Evolutionary conservation across 768 basidiomycete genomes (phyloP).

Genomic region (Lactarius evosmus): DNA sequence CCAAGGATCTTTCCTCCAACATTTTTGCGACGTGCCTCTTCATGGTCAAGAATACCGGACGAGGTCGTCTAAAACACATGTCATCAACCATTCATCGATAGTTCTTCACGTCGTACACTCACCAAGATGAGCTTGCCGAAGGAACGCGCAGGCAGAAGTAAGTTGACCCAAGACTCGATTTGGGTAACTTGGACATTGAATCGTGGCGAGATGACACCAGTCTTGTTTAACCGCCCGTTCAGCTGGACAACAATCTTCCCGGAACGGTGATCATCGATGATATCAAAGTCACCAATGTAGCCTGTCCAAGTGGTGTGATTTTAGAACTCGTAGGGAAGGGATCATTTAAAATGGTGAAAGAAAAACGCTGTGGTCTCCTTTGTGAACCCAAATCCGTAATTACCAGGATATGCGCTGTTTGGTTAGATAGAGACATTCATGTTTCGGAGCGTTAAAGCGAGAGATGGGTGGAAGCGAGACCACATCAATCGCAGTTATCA

Average conservation of each 20-base stretch:
- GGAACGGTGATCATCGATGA: constrained; percentile 97
- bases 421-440: constrained; percentile 57
- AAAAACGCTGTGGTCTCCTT: constrained; percentile 45
- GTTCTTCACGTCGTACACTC: constrained; percentile 32
- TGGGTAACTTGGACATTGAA: constrained; percentile 93
- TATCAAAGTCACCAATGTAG: constrained; percentile 98
- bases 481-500: constrained; percentile 84
- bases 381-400: constrained; percentile 52
- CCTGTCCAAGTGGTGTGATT: constrained; percentile 43
- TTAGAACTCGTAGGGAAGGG: constrained; percentile 9
- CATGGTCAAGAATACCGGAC: constrained; percentile 97
- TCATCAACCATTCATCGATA: constrained; percentile 10
- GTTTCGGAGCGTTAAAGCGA: constrained; percentile 86
- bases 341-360: constrained; percentile 1
- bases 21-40: constrained; percentile 98
- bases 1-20: constrained; percentile 94
- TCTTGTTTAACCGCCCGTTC: constrained; percentile 98
- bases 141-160: constrained; percentile 91
- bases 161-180: constrained; percentile 96
- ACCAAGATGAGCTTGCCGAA: constrained; percentile 97
- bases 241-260: constrained; percentile 98
- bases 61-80: constrained; percentile 73
- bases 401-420: constrained; percentile 47
- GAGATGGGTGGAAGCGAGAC: constrained; percentile 54
- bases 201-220: constrained; percentile 99